Percentiles rank a stretch among this genome's conserved stretches.
Conservation (phyloP, 106 monocot species). For the Allium sativum region DNA sequence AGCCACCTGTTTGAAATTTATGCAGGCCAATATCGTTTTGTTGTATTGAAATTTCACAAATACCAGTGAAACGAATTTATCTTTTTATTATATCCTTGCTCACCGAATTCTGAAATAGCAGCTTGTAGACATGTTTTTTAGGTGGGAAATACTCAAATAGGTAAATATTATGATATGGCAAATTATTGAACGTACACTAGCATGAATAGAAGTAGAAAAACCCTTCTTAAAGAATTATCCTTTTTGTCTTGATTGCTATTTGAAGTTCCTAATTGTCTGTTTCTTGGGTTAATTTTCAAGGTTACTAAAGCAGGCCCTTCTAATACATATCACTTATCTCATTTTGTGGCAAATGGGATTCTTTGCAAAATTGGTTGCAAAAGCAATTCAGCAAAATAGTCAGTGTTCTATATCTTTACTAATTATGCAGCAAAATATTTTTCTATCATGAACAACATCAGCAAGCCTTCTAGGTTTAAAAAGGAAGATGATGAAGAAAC, state of each 20-base stretch:
- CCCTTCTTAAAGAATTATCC: not conserved
- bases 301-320: constrained; percentile 26
- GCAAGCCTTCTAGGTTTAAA: constrained; percentile 17
- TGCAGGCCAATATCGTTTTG: too few species aligned
- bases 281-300: constrained; percentile 1
- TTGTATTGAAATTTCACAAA: too few species aligned
- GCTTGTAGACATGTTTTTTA: too few species aligned
- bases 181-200: not conserved
- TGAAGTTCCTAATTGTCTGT: not conserved
- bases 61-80: too few species aligned
- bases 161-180: not conserved
- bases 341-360: constrained; percentile 44
- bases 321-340: constrained; percentile 8
- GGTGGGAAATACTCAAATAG: not conserved
- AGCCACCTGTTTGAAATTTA: too few species aligned
- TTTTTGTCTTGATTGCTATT: not conserved
- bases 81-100: too few species aligned
- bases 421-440: not conserved
- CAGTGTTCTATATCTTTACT: not conserved
- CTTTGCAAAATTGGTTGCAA: constrained; percentile 22
- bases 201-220: not conserved
- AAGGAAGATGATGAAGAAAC: constrained; percentile 8
- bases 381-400: constrained; percentile 31
- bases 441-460: not conserved
- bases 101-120: too few species aligned